Conservation (phyloP, 1,284 basidiomycete genomes). For the Heliocybe sulcata region DNA sequence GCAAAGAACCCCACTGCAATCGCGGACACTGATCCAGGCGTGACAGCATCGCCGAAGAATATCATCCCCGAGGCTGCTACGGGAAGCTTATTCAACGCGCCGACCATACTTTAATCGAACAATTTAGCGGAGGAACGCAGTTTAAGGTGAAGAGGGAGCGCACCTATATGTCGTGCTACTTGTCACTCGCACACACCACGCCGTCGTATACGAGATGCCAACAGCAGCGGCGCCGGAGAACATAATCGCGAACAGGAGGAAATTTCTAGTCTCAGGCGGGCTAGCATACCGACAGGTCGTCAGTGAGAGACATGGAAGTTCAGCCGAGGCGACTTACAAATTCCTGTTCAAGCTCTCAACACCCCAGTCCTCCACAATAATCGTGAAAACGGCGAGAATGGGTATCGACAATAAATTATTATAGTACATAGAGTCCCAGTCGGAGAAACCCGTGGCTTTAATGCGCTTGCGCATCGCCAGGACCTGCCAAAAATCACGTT, state of each 20-base stretch:
- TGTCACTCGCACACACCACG: slow-evolving; percentile 96
- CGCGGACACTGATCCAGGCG: slow-evolving; percentile 83
- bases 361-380: slow-evolving; percentile 91
- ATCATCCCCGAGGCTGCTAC: slow-evolving; percentile 95
- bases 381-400: slow-evolving; percentile 76
- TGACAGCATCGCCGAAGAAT: slow-evolving; percentile 90
- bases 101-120: slow-evolving; percentile 81
- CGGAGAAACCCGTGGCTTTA: slow-evolving; percentile 96
- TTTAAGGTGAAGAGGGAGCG: slow-evolving; percentile 11
- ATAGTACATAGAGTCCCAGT: slow-evolving; percentile 99
- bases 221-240: slow-evolving; percentile 97
- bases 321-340: slow-evolving; percentile 60
- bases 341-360: slow-evolving; percentile 71
- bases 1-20: slow-evolving; percentile 89
- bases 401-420: slow-evolving; percentile 97
- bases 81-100: slow-evolving; percentile 96
- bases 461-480: slow-evolving; percentile 96
- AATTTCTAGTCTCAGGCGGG: slow-evolving; percentile 74
- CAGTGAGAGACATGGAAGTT: slow-evolving; percentile 7
- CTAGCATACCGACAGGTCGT: slow-evolving; percentile 33
- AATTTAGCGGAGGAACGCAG: slow-evolving; percentile 2
- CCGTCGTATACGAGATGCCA: slow-evolving; percentile 96
- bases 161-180: slow-evolving; percentile 96
- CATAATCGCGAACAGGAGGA: slow-evolving; percentile 84
- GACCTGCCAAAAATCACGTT: slow-evolving; percentile 41